A percentile compares a stretch with the other conserved stretches of the same genome.
Evolutionary conservation across 768 basidiomycete species (phyloP).

Genomic region (Leucosporidium scottii): DNA sequence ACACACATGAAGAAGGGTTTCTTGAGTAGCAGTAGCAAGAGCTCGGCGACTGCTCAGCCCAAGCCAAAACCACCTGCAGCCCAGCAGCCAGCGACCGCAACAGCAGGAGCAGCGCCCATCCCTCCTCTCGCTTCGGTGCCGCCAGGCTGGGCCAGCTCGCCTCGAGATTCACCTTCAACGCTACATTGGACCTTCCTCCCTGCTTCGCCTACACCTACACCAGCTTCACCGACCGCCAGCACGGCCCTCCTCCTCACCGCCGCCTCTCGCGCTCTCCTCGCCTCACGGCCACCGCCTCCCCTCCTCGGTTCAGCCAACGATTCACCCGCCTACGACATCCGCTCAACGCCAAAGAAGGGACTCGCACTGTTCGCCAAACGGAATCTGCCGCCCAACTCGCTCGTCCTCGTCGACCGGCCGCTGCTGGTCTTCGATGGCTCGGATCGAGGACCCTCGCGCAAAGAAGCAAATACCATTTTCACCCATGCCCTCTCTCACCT

Average conservation of each 20-base stretch:
- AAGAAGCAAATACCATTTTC: background rate
- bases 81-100: background rate
- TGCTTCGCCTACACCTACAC: background rate
- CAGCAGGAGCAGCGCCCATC: background rate
- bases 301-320: background rate
- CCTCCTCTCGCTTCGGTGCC: background rate
- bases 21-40: background rate
- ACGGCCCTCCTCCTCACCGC: slow-evolving; percentile 6
- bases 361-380: slow-evolving; percentile 2
- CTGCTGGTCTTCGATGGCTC: background rate
- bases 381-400: background rate
- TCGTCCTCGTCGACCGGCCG: slow-evolving; percentile 15
- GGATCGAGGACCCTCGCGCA: background rate
- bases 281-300: background rate
- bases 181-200: slow-evolving; percentile 6
- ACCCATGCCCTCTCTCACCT: slow-evolving; percentile 2
- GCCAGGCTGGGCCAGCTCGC: background rate
- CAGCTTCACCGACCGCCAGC: background rate
- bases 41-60: no score
- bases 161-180: background rate
- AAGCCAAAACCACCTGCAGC: background rate
- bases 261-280: background rate
- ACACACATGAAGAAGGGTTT: slow-evolving; percentile 1
- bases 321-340: background rate
- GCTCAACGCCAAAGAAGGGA: slow-evolving; percentile 1